A percentile compares a stretch with the other conserved stretches of the same genome.
Evolutionary conservation across 2,329 filamentous ascomycete genomes (phyloP).

Genomic region (Apiospora hydei): DNA sequence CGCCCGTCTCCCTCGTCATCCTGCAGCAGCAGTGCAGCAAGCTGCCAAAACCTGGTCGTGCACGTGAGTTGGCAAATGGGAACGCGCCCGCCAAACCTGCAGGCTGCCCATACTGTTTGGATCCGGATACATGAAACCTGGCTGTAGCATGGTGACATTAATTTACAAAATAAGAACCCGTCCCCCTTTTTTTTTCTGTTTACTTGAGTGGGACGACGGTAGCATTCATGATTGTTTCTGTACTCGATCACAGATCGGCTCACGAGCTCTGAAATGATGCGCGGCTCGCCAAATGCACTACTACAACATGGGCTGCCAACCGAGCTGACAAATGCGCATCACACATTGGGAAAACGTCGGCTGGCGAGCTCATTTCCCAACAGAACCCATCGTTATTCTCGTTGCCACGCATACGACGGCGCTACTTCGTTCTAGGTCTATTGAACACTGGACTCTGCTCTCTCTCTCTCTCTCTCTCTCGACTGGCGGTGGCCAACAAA

Average conservation of each 20-base stretch:
- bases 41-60: background rate
- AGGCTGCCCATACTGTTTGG: background rate
- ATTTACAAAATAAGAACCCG: background rate
- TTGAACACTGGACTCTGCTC: background rate
- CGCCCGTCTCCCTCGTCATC: constrained; percentile 14
- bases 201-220: background rate
- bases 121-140: background rate
- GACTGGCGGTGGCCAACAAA: background rate
- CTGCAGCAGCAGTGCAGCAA: background rate
- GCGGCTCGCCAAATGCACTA: background rate
- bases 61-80: constrained; percentile 2
- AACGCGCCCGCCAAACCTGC: background rate
- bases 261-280: background rate
- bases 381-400: background rate
- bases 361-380: background rate
- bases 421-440: background rate
- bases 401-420: constrained; percentile 13
- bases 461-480: background rate
- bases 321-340: constrained; percentile 4
- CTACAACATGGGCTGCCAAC: background rate
- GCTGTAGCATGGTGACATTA: background rate
- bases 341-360: background rate
- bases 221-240: background rate
- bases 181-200: background rate
- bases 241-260: constrained; percentile 7